Evolutionary conservation across 1,284 basidiomycete species (phyloP), one percentile per base, ranked within the genome.

Genomic region (Meira miltonrushii): DNA sequence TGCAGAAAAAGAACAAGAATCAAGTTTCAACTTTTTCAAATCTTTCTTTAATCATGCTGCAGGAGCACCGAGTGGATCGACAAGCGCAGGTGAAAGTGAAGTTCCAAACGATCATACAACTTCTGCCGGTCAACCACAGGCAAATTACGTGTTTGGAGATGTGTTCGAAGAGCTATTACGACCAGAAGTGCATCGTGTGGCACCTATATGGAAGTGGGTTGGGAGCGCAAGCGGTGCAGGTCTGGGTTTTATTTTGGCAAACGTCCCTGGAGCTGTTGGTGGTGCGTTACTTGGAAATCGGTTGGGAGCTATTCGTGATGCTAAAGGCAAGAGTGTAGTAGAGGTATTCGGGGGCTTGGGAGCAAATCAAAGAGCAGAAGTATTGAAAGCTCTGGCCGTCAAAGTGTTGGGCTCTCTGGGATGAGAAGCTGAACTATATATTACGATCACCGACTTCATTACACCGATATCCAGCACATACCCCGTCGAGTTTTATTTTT

Each of bases 261-360:
- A 71, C 59, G 46, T 70, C 11, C 68, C 70, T n/a, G 63, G 63
- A 9, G 37, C 58, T 37, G 44, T 78, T 15, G 75, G 72, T 1
- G 77, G 77, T 39, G 72, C 75, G 0, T 52, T 74, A 17, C 58
- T 75, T 13, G 77, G 77, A 25, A 65, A 70, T 41, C 58, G 71
- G 25, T 48, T 79, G 23, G 76, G 76, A 13, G 62, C 72, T 28
- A 71, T 78, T 43, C 59, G 75, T 39, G 76, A 78, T 61, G 73
- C 70, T n/a, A 77, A 78, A 59, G 77, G 77, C 12, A 74, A 72
- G 56, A 64, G 68, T 10, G 77, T 79, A 0, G 67, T 59, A 19
- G 60, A 87, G 17, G 94, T 97, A n/a, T 98, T 98, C 79, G 81
- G 83, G 50, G 83, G 87, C 28, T 82, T 96, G 12, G 87, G 86